Evolutionary conservation across 108 stramenopile species (phyloP).

Genomic region (Chaetoceros muelleri): DNA sequence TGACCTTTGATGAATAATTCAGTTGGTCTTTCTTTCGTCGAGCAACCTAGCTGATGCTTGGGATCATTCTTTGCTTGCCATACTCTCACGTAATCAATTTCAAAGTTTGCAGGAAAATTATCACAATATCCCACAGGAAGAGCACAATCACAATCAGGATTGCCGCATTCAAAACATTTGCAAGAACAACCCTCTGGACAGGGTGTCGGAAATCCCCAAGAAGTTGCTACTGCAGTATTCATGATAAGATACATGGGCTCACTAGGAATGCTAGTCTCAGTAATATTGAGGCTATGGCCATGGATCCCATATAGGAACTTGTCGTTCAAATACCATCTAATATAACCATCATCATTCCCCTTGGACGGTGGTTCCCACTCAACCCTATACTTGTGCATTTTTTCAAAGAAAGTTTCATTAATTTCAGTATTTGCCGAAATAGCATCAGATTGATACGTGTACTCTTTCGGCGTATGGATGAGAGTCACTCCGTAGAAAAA

Average conservation of each 20-base stretch:
- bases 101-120: constrained; percentile 80
- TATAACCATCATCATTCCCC: constrained; percentile 51
- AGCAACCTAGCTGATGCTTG: constrained; percentile 71
- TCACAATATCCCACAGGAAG: constrained; percentile 79
- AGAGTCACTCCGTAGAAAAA: constrained; percentile 86
- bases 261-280: constrained; percentile 69
- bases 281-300: constrained; percentile 44
- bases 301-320: constrained; percentile 50
- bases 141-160: constrained; percentile 77
- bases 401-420: constrained; percentile 42
- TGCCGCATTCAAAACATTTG: constrained; percentile 73
- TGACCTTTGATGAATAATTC: constrained; percentile 78
- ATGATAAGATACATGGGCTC: constrained; percentile 87
- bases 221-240: constrained; percentile 73
- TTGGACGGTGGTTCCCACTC: constrained; percentile 83
- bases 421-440: constrained; percentile 72
- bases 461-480: constrained; percentile 51
- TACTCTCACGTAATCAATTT: constrained; percentile 82
- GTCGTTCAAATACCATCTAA: constrained; percentile 72
- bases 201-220: constrained; percentile 81
- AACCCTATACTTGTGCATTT: constrained; percentile 60
- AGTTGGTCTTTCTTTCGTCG: constrained; percentile 68
- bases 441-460: constrained; percentile 81
- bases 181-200: constrained; percentile 73
- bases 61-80: constrained; percentile 73